Conservation (phyloP, 345 rosid genomes). For the Salix brachista region DNA sequence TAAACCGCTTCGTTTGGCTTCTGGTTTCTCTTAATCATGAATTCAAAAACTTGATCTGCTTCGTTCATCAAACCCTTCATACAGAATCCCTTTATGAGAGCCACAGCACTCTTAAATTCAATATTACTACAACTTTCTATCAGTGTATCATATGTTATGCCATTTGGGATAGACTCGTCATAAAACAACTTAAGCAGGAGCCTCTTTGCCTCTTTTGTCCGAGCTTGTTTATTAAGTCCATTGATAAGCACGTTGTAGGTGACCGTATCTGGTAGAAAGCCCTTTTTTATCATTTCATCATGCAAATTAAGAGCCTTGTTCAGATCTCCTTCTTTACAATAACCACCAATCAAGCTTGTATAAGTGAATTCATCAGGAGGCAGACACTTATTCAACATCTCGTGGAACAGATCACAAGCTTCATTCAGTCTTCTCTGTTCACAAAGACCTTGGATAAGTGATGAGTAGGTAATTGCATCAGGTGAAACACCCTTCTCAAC, state of each 20-base stretch:
- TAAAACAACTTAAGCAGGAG: conserved; percentile 77
- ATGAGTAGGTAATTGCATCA: conserved; percentile 67
- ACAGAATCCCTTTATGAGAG: conserved; percentile 84
- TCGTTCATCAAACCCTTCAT: conserved; percentile 87
- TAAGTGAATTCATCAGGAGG: conserved; percentile 69
- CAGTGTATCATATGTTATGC: conserved; percentile 59
- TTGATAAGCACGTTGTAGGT: conserved; percentile 84
- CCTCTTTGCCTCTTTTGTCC: conserved; percentile 75
- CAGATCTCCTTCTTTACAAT: conserved; percentile 64
- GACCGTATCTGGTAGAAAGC: conserved; percentile 76
- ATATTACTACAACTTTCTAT: conserved; percentile 59
- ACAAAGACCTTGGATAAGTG: conserved; percentile 73
- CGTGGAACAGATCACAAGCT: conserved; percentile 67
- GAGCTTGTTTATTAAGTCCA: conserved; percentile 80
- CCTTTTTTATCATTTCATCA: conserved; percentile 70
- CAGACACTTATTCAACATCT: conserved; percentile 53
- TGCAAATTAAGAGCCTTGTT: conserved; percentile 58
- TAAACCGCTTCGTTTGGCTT: conserved; percentile 65
- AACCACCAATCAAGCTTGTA: conserved; percentile 67
- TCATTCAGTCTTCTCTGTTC: conserved; percentile 59
- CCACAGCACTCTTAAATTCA: conserved; percentile 59
- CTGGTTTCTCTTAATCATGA: conserved; percentile 59
- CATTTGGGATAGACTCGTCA: conserved; percentile 63
- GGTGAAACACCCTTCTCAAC: conserved; percentile 51
- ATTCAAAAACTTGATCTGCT: conserved; percentile 68